phyloP scores from a whole-genome alignment of 2,329 filamentous ascomycete genomes.

The Didymella lethalis region DNA sequence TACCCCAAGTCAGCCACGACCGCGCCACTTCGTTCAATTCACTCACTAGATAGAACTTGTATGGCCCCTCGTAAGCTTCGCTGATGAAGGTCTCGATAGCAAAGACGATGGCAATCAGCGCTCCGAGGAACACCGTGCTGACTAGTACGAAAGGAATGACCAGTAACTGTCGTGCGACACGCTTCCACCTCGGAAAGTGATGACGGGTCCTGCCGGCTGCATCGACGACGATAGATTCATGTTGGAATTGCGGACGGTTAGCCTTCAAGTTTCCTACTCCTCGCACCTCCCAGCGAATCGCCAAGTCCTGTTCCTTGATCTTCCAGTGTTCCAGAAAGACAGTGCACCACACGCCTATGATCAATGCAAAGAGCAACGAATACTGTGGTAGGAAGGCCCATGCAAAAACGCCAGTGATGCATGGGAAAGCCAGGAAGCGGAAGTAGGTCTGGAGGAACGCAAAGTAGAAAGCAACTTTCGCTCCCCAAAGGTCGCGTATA shows the following conservation, averaged over 20 bases:
- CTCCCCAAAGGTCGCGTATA: constrained; percentile 79
- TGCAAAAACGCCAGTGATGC: constrained; percentile 39
- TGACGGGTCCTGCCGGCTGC: constrained; percentile 36
- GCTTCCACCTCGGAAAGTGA: constrained; percentile 44
- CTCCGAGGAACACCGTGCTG: constrained; percentile 39
- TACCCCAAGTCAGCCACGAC: constrained; percentile 22
- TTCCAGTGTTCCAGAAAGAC: constrained; percentile 50
- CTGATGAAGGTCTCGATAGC: constrained; percentile 45
- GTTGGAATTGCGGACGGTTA: constrained; percentile 42
- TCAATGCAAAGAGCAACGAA: constrained; percentile 41
- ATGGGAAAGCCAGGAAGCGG: constrained; percentile 41
- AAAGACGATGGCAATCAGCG: constrained; percentile 42
- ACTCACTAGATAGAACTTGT: constrained; percentile 42
- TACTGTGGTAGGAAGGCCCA: constrained; percentile 45
- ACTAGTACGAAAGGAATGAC: constrained; percentile 43
- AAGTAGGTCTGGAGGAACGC: constrained; percentile 48
- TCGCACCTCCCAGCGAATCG: constrained; percentile 45
- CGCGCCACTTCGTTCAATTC: background rate
- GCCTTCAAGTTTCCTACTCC: constrained; percentile 42
- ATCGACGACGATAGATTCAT: constrained; percentile 37
- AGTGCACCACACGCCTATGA: constrained; percentile 46
- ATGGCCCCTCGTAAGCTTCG: constrained; percentile 45
- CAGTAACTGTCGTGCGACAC: constrained; percentile 39
- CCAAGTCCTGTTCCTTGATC: constrained; percentile 42
- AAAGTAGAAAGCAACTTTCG: constrained; percentile 62